Evolutionary conservation across 2,329 filamentous ascomycete genomes (phyloP).

Genomic region (Fusarium torulosum): DNA sequence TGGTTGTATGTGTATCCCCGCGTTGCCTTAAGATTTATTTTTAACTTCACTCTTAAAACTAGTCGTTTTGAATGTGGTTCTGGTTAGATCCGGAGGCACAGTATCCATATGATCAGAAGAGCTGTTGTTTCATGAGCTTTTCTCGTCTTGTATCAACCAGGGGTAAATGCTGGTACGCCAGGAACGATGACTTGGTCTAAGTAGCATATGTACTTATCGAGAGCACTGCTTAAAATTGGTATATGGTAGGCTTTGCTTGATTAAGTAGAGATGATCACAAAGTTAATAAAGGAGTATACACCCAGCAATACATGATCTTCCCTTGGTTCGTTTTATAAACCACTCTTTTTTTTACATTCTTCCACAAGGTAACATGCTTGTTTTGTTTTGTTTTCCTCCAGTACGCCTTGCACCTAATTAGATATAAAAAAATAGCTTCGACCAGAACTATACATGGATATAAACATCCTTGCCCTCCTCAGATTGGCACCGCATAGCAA

Average conservation of each 20-base stretch:
- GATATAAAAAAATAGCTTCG: slow-evolving; percentile 16
- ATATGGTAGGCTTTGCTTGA: background rate
- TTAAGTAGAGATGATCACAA: background rate
- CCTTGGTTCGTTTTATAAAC: background rate
- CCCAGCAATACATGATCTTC: background rate
- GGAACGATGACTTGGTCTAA: background rate
- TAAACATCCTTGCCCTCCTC: slow-evolving; percentile 1
- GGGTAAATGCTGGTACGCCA: too few relatives aligned
- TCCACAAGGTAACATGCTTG: slow-evolving; percentile 22
- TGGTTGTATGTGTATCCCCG: too few relatives aligned
- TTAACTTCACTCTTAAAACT: too few relatives aligned
- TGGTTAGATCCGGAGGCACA: too few relatives aligned
- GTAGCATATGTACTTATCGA: background rate
- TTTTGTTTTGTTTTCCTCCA: slow-evolving; percentile 14
- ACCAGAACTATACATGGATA: slow-evolving; percentile 7
- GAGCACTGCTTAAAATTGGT: background rate
- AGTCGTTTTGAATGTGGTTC: too few relatives aligned
- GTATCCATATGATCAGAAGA: too few relatives aligned
- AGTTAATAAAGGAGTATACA: background rate
- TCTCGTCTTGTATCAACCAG: too few relatives aligned
- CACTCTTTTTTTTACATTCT: slow-evolving; percentile 3
- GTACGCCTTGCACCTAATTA: slow-evolving; percentile 37
- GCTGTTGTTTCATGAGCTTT: too few relatives aligned
- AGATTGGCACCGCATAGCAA: slow-evolving; percentile 1
- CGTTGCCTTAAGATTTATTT: too few relatives aligned